These are phyloP conservation scores for Tolypocladium inflatum DNA, from an alignment of 2,329 filamentous ascomycete species.

Conservation along the genomic window DNA sequence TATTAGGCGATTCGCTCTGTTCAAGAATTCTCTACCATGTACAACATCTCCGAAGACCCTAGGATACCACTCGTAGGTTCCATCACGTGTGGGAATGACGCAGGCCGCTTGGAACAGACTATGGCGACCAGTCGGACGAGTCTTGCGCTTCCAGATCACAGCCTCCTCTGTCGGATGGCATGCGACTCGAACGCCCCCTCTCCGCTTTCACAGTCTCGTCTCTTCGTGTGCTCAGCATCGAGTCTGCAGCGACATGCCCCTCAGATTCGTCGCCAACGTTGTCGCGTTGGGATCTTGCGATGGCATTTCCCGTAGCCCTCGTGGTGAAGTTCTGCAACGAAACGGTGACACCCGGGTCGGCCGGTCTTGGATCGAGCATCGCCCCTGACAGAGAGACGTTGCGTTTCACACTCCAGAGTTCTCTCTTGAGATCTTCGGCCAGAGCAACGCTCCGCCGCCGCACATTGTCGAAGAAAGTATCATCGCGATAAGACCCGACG, in stretches of 20 bases:
- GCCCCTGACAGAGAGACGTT: conserved; percentile 7
- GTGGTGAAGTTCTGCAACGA: conserved; percentile 3
- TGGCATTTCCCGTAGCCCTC: neutral
- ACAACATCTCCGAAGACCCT: conserved; percentile 15
- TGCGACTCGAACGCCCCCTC: conserved; percentile 7
- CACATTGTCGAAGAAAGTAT: conserved; percentile 13
- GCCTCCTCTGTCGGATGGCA: conserved; percentile 1
- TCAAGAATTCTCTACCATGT: conserved; percentile 22
- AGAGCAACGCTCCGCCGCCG: conserved; percentile 16
- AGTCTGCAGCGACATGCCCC: conserved; percentile 7
- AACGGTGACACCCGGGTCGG: neutral
- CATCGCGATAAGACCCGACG: conserved; percentile 7
- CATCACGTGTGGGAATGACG: conserved; percentile 3
- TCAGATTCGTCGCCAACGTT: neutral
- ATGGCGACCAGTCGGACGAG: conserved; percentile 1
- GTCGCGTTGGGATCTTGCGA: neutral
- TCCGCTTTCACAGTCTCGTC: conserved; percentile 8
- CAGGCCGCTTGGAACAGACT: neutral
- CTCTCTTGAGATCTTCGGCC: conserved; percentile 13
- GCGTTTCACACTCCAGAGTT: conserved; percentile 12
- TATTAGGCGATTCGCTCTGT: conserved; percentile 8
- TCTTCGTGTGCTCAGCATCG: conserved; percentile 11
- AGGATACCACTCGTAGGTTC: neutral
- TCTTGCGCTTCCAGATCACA: conserved; percentile 10
- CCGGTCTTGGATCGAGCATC: neutral